Conservation (phyloP, 2,329 filamentous ascomycete species). For the Cladophialophora psammophila region DNA sequence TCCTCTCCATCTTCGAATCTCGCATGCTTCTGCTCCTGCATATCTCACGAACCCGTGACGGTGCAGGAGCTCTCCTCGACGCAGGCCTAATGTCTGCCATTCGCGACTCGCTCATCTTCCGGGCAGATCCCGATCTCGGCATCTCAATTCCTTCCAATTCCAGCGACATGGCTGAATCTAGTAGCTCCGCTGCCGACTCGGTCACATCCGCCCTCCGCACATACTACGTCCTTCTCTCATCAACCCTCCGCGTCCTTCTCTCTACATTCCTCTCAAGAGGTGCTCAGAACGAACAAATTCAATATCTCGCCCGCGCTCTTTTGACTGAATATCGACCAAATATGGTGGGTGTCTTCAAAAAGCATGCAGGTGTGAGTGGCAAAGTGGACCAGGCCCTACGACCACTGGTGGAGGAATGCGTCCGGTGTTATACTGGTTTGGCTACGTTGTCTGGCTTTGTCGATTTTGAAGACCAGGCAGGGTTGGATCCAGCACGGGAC, state of each 20-base stretch:
- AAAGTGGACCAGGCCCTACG: slow-evolving; percentile 42
- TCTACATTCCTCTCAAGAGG: slow-evolving; percentile 83
- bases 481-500: slow-evolving; percentile 20
- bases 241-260: slow-evolving; percentile 80
- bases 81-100: slow-evolving; percentile 85
- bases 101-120: slow-evolving; percentile 82
- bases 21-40: slow-evolving; percentile 83
- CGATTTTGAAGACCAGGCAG: slow-evolving; percentile 34
- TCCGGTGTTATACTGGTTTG: slow-evolving; percentile 39
- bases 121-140: slow-evolving; percentile 89
- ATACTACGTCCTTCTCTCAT: slow-evolving; percentile 84
- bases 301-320: slow-evolving; percentile 80
- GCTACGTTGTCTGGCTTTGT: slow-evolving; percentile 35
- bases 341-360: slow-evolving; percentile 88
- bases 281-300: slow-evolving; percentile 74
- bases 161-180: neutral
- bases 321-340: slow-evolving; percentile 81
- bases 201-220: slow-evolving; percentile 74
- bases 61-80: slow-evolving; percentile 85
- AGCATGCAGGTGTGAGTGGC: slow-evolving; percentile 78
- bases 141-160: slow-evolving; percentile 52
- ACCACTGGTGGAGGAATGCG: slow-evolving; percentile 34
- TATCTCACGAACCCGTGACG: slow-evolving; percentile 81
- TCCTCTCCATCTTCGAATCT: slow-evolving; percentile 71
- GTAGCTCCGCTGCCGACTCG: slow-evolving; percentile 9